Evolutionary conservation across 2,329 filamentous ascomycete species (phyloP).

Genomic region (Aspergillus flavus): DNA sequence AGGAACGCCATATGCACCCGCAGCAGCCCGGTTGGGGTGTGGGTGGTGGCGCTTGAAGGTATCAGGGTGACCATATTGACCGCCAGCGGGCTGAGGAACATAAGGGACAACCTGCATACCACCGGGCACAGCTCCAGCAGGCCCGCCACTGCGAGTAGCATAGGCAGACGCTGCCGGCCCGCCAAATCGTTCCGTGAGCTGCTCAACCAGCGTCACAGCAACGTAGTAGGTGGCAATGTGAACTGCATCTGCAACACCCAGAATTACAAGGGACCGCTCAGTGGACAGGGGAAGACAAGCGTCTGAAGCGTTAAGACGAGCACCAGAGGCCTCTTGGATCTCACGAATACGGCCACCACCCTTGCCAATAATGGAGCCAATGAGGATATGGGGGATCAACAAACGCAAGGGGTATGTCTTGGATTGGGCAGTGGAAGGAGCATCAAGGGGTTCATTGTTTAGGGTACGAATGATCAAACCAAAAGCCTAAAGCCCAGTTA

Average conservation of each 20-base stretch:
- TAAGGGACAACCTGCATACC: slow-evolving; percentile 99
- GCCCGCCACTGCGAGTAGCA: slow-evolving; percentile 89
- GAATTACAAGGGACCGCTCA: slow-evolving; percentile 95
- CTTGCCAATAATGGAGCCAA: slow-evolving; percentile 98
- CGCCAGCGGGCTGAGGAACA: slow-evolving; percentile 86
- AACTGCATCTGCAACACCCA: slow-evolving; percentile 96
- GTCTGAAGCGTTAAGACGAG: slow-evolving; percentile 94
- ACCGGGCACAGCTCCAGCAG: slow-evolving; percentile 89
- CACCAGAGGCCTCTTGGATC: slow-evolving; percentile 96
- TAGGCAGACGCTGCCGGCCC: slow-evolving; percentile 97
- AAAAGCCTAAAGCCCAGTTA: slow-evolving; percentile 68
- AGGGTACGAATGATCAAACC: slow-evolving; percentile 96
- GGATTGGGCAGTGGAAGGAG: slow-evolving; percentile 86
- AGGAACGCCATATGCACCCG: slow-evolving; percentile 69
- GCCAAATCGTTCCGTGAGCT: slow-evolving; percentile 94
- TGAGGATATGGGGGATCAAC: slow-evolving; percentile 93
- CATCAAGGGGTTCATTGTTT: slow-evolving; percentile 91
- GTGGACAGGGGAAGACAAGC: slow-evolving; percentile 91
- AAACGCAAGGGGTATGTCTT: slow-evolving; percentile 97
- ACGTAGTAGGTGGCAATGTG: slow-evolving; percentile 99
- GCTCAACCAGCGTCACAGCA: slow-evolving; percentile 94
- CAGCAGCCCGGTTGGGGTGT: slow-evolving; percentile 73
- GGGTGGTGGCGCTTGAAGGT: slow-evolving; percentile 76
- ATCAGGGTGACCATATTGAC: slow-evolving; percentile 89
- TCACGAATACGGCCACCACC: slow-evolving; percentile 93